phyloP scores from a whole-genome alignment of 73 alveolate genomes.

The Paramecium sonneborni region DNA sequence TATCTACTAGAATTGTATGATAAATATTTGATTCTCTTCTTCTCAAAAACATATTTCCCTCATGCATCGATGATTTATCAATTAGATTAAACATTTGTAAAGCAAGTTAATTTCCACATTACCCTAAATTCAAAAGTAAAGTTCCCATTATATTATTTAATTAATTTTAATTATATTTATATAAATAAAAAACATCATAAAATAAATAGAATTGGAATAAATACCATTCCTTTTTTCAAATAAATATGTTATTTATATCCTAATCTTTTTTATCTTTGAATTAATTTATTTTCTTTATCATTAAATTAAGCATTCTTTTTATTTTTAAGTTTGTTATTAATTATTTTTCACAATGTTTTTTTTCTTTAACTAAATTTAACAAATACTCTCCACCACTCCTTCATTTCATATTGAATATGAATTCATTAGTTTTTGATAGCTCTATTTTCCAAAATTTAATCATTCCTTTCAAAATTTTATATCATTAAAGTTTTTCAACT shows the following conservation, averaged over 20 bases:
- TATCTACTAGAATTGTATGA: constrained; percentile 66
- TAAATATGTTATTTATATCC: background rate
- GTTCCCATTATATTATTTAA: constrained; percentile 46
- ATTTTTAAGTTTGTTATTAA: background rate
- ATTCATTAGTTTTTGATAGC: too few relatives aligned
- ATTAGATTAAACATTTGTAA: constrained; percentile 51
- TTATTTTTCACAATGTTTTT: background rate
- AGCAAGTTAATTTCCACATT: constrained; percentile 75
- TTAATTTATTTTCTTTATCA: too few relatives aligned
- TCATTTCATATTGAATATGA: too few relatives aligned
- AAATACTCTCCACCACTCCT: too few relatives aligned
- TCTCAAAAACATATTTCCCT: constrained; percentile 59
- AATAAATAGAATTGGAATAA: background rate
- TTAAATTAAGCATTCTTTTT: too few relatives aligned
- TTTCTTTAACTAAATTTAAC: background rate
- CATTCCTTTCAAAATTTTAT: too few relatives aligned
- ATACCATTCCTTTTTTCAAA: background rate
- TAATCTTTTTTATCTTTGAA: background rate
- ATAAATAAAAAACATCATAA: background rate
- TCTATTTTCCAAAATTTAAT: too few relatives aligned
- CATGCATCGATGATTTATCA: constrained; percentile 57
- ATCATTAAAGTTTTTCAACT: too few relatives aligned
- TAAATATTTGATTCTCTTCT: constrained; percentile 58
- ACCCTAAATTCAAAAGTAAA: constrained; percentile 60
- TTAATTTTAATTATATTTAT: background rate